Conservation (phyloP, 441 rosid genomes). For the Erysimum cheiri region DNA sequence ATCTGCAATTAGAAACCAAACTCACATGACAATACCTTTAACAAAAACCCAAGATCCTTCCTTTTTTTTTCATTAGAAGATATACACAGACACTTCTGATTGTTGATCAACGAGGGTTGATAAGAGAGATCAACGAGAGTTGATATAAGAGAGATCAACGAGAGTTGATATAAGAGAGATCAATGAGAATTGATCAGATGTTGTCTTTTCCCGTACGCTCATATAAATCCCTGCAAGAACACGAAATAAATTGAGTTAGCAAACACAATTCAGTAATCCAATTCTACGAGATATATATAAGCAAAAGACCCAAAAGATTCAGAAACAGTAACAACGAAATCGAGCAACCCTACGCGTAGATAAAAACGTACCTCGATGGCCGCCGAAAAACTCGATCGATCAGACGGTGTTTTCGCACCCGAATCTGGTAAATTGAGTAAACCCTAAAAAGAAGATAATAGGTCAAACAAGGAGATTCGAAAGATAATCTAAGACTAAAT, state of each 20-base stretch:
- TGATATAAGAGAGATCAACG: background rate
- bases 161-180: background rate
- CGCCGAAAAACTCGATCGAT: background rate
- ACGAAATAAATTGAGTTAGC: background rate
- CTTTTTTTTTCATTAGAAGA: no score
- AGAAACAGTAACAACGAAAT: background rate
- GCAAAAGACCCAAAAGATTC: background rate
- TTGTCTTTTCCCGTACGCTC: background rate
- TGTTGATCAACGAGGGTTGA: no score
- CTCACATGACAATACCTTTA: no score
- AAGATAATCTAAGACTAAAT: background rate
- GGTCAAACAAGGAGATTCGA: background rate
- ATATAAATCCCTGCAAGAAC: background rate
- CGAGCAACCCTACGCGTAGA: background rate
- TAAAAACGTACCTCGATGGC: constrained; percentile 21
- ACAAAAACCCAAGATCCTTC: no score
- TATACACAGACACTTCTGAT: no score
- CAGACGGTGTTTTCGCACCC: background rate
- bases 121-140: background rate
- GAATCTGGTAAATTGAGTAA: background rate
- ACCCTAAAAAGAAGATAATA: constrained; percentile 1
- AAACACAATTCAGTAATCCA: background rate
- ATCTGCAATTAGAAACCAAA: no score
- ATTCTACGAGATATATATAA: background rate
- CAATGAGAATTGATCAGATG: constrained; percentile 6